A percentile compares a stretch with the other conserved stretches of the same genome.
Conservation (phyloP, 1,284 basidiomycete species). For the Phellopilus nigrolimitatus region DNA sequence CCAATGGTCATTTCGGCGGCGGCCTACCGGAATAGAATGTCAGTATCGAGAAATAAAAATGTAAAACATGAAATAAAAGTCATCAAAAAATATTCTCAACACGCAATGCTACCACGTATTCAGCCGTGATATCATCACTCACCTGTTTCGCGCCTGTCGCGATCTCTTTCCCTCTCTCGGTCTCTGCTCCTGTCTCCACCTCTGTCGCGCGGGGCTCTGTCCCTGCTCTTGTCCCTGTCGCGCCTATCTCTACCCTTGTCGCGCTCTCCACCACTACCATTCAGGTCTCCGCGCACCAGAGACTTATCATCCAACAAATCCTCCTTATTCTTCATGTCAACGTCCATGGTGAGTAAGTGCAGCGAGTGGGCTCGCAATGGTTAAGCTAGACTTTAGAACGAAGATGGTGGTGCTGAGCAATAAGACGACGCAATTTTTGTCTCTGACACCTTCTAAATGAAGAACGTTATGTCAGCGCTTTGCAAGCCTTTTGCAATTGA, state of each 20-base stretch:
- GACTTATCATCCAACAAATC: conserved; percentile 51
- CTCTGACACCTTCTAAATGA: no score
- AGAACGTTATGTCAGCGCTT: no score
- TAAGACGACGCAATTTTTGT: no score
- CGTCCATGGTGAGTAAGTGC: conserved; percentile 61
- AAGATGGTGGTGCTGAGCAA: no score
- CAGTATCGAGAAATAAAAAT: background rate
- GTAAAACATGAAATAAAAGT: conserved; percentile 3
- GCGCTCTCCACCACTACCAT: conserved; percentile 30
- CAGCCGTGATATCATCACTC: conserved; percentile 24
- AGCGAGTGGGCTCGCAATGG: no score
- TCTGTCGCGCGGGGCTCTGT: conserved; percentile 33
- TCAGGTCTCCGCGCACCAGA: conserved; percentile 20
- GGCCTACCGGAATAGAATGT: conserved; percentile 27
- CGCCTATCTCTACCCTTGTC: conserved; percentile 32
- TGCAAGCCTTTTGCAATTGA: no score
- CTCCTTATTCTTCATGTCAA: conserved; percentile 74
- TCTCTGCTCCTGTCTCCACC: conserved; percentile 49
- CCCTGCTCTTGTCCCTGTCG: conserved; percentile 43
- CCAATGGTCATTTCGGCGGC: conserved; percentile 62
- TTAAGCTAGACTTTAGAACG: no score
- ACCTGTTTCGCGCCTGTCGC: conserved; percentile 55
- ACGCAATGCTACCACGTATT: background rate
- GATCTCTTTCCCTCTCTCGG: conserved; percentile 34
- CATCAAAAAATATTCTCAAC: conserved; percentile 5